Base-by-base conservation (phyloP, 1,284 basidiomycete species). In the Erythrobasidium hasegawianum region DNA sequence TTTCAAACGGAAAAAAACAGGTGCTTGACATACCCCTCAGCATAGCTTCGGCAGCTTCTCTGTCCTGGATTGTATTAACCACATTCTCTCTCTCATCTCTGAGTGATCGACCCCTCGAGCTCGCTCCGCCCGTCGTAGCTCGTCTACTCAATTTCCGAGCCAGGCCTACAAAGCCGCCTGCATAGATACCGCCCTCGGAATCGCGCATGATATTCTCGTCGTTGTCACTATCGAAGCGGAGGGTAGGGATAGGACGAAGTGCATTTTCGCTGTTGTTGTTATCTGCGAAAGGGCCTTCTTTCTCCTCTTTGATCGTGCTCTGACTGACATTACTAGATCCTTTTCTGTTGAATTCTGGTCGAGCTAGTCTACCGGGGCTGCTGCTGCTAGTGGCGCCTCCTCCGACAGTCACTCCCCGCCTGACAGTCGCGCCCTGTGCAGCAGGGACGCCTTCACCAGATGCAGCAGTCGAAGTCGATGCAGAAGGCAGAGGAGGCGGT, bases 11-110 rank as follows among this genome's bases (percentile, higher is more conserved):
- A 50, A 22, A 50, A 20, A 50, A 14, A 20, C n/a, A n/a, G n/a
- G n/a, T n/a, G 11, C 47, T 10, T 14, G 7, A 26, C 62, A 11
- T 20, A 65, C 62, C 49, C 27, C 55, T 49, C 27, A 65, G 39
- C 62, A 65, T 65, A 33, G 57, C 54, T 26, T 65, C 62, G 24
- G 62, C 62, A 26, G 62, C 41, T 26, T 33, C 55, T 22, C 57
- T 65, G 22, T 65, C 62, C 26, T 33, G 27, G 16, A 58, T 33
- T 13, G 24, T 16, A 8, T 58, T 39, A 16, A 43, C 27, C 22
- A 43, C 41, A 20, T 41, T 57, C 56, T 65, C 62, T 24, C 62
- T 33, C 49, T 65, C 62, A 8, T 57, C 62, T 27, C 62, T 24
- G 38, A 59, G 20, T 47, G 57, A 45, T 8, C 49, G 13, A 16